Percentiles rank a stretch among this genome's conserved stretches.
phyloP scores from a whole-genome alignment of 1,284 basidiomycete species.

The Cronartium quercuum region DNA sequence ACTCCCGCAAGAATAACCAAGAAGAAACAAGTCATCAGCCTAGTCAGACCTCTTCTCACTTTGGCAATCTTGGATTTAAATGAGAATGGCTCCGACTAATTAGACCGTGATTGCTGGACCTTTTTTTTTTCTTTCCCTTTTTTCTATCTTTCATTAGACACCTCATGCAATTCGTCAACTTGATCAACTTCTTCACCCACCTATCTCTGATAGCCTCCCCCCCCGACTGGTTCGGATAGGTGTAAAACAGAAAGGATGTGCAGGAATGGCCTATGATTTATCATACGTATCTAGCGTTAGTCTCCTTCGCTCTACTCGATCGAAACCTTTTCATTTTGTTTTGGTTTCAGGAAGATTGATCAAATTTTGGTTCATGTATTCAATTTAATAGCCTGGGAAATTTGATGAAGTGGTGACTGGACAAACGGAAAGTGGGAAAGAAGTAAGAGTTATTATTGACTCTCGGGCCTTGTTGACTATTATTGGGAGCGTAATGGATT shows the following conservation, averaged over 20 bases:
- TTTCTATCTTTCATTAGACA: conserved; percentile 57
- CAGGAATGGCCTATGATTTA: conserved; percentile 92
- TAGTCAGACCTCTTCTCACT: background rate
- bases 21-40: conserved; percentile 32
- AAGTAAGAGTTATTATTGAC: conserved; percentile 85
- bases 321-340: background rate
- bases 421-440: conserved; percentile 63
- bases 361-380: conserved; percentile 48
- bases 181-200: conserved; percentile 66
- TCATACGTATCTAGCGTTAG: conserved; percentile 75
- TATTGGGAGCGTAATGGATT: conserved; percentile 98
- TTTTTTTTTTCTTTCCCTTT: conserved; percentile 16
- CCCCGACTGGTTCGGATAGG: conserved; percentile 88
- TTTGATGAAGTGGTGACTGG: conserved; percentile 94
- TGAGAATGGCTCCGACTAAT: no score
- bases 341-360: conserved; percentile 47
- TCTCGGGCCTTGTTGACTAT: conserved; percentile 96
- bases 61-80: background rate
- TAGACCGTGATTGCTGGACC: background rate
- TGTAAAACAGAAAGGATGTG: conserved; percentile 97
- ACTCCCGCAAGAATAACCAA: background rate
- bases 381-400: conserved; percentile 59
- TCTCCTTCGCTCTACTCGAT: background rate
- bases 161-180: conserved; percentile 71
- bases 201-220: background rate